These are phyloP conservation scores for Dalbergia cultrata DNA, from an alignment of 306 rosid species.

Conservation along the genomic window DNA sequence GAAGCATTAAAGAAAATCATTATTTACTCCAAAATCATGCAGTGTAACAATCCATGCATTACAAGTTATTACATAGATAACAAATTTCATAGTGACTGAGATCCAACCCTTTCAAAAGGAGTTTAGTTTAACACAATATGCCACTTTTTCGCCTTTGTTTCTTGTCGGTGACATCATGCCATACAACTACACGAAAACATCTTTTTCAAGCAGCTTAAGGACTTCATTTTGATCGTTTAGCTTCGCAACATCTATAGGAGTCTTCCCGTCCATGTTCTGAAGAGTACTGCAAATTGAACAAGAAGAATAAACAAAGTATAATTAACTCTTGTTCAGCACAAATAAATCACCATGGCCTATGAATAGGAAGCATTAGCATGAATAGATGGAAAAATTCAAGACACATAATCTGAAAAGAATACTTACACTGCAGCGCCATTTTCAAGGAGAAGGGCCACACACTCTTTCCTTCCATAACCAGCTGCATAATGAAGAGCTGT, in stretches of 20 bases:
- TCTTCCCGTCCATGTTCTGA: slow-evolving; percentile 95
- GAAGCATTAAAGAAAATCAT: background rate
- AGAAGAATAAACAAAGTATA: background rate
- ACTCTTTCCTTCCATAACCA: slow-evolving; percentile 97
- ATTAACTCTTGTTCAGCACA: slow-evolving; percentile 2
- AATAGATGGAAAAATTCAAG: background rate
- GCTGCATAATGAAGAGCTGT: slow-evolving; percentile 99
- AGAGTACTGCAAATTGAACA: slow-evolving; percentile 76
- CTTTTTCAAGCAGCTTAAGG: slow-evolving; percentile 95
- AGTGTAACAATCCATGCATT: slow-evolving; percentile 48
- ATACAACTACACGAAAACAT: slow-evolving; percentile 80
- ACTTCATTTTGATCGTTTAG: slow-evolving; percentile 91
- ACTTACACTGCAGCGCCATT: slow-evolving; percentile 98
- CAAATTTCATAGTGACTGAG: slow-evolving; percentile 42
- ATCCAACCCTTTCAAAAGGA: slow-evolving; percentile 27
- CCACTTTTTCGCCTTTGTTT: background rate
- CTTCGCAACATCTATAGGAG: slow-evolving; percentile 97
- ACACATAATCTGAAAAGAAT: slow-evolving; percentile 9
- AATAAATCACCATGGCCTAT: background rate
- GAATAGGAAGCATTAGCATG: slow-evolving; percentile 12
- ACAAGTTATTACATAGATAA: slow-evolving; percentile 4
- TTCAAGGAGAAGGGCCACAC: slow-evolving; percentile 91
- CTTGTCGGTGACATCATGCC: slow-evolving; percentile 13
- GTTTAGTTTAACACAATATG: slow-evolving; percentile 42
- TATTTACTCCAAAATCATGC: slow-evolving; percentile 39